Evolutionary conservation across 108 stramenopile genomes (phyloP).

Genomic region (Cyclostephanos invisitatus): DNA sequence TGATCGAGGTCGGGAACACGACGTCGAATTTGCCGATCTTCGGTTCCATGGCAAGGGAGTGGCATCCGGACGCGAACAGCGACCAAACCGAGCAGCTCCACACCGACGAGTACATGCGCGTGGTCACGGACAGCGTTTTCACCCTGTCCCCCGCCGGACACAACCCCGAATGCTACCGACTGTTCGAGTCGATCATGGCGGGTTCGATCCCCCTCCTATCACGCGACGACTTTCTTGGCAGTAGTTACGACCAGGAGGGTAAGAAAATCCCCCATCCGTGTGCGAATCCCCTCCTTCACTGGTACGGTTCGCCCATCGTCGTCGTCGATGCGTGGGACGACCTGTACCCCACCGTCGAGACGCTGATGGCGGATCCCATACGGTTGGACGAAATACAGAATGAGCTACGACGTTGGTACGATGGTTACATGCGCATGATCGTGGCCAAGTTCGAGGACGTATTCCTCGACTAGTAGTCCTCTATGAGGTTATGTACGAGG

Average conservation of each 20-base stretch:
- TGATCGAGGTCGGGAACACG: constrained; percentile 3
- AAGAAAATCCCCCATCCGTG: constrained; percentile 17
- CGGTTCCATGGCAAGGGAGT: constrained; percentile 23
- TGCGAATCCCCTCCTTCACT: constrained; percentile 5
- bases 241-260: constrained; percentile 6
- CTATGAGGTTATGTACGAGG: too few relatives aligned
- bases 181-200: constrained; percentile 19
- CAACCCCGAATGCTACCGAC: constrained; percentile 21
- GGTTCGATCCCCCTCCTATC: constrained; percentile 29
- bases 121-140: constrained; percentile 25
- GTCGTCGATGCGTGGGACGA: constrained; percentile 42
- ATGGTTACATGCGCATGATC: constrained; percentile 24
- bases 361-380: constrained; percentile 21
- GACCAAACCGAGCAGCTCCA: constrained; percentile 22
- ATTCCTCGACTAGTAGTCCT: neutral
- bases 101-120: constrained; percentile 15
- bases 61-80: neutral
- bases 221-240: constrained; percentile 4
- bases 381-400: constrained; percentile 42
- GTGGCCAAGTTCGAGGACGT: constrained; percentile 4
- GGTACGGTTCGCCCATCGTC: constrained; percentile 31
- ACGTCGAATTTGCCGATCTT: constrained; percentile 6
- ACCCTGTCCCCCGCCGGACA: constrained; percentile 24
- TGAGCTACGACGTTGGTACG: constrained; percentile 31
- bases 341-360: constrained; percentile 18